Evolutionary conservation across 805 yeast species (phyloP).

Genomic region (Candida germanica): DNA sequence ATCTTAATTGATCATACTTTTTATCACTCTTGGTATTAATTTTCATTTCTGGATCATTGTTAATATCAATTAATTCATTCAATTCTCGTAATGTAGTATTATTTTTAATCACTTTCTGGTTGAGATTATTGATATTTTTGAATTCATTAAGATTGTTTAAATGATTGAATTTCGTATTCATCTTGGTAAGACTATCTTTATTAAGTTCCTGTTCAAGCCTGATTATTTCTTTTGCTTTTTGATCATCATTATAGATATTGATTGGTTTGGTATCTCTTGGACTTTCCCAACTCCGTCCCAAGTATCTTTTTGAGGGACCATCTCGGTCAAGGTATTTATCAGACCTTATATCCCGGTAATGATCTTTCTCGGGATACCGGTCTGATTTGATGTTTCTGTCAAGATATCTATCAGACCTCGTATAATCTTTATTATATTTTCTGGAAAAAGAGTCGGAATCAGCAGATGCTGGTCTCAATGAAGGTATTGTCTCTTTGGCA

Average conservation of each 20-base stretch:
- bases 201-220: conserved; percentile 10
- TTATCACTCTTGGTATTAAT: background rate
- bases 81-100: conserved; percentile 19
- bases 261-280: no score
- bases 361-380: no score
- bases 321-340: no score
- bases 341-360: no score
- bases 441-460: no score
- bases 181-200: conserved; percentile 9
- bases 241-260: conserved; percentile 1
- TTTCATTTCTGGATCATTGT: conserved; percentile 9
- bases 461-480: no score
- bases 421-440: no score
- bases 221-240: conserved; percentile 2
- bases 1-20: conserved; percentile 20
- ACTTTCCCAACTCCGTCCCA: no score
- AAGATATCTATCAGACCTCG: no score
- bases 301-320: no score
- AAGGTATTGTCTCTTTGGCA: no score
- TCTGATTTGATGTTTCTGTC: no score
- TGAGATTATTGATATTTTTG: conserved; percentile 7
- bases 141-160: conserved; percentile 6
- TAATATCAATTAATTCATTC: conserved; percentile 18
- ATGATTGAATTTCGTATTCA: conserved; percentile 11
- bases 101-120: conserved; percentile 9